These are phyloP conservation scores for Annulohypoxylon stygium DNA, from an alignment of 495 filamentous ascomycete genomes.

Conservation along the genomic window DNA sequence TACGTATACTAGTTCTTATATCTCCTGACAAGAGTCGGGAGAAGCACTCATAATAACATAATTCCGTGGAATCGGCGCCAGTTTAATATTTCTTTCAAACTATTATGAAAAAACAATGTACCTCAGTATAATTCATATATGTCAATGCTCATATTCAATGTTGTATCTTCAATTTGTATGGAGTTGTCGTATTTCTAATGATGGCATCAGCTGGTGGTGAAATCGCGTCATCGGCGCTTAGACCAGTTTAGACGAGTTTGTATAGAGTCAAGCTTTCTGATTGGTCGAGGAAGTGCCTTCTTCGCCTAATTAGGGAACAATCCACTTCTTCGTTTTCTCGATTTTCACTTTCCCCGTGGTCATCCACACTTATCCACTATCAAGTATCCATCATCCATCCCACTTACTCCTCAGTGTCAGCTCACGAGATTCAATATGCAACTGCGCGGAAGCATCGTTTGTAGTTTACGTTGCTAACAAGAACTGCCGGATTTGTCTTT, in stretches of 20 bases:
- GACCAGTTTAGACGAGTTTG: slow-evolving; percentile 15
- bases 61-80: slow-evolving; percentile 1
- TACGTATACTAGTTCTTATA: background rate
- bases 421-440: slow-evolving; percentile 16
- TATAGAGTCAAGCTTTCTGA: slow-evolving; percentile 21
- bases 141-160: background rate
- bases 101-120: background rate
- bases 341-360: slow-evolving; percentile 2
- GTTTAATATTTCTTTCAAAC: background rate
- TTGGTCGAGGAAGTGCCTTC: slow-evolving; percentile 24
- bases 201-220: slow-evolving; percentile 37
- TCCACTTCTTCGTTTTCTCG: slow-evolving; percentile 20
- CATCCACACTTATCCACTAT: background rate
- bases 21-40: slow-evolving; percentile 12
- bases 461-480: background rate
- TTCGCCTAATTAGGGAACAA: slow-evolving; percentile 38
- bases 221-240: slow-evolving; percentile 44
- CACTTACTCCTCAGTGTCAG: background rate
- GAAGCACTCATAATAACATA: background rate
- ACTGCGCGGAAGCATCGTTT: slow-evolving; percentile 16
- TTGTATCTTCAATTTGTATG: background rate
- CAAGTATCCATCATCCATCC: background rate
- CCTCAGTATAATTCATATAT: background rate
- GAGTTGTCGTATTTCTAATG: slow-evolving; percentile 20
- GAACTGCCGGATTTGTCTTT: slow-evolving; percentile 24